Evolutionary conservation across 2,329 filamentous ascomycete species (phyloP), one percentile per base, ranked within the genome.

Genomic region (Nothomitra cinnamomea): DNA sequence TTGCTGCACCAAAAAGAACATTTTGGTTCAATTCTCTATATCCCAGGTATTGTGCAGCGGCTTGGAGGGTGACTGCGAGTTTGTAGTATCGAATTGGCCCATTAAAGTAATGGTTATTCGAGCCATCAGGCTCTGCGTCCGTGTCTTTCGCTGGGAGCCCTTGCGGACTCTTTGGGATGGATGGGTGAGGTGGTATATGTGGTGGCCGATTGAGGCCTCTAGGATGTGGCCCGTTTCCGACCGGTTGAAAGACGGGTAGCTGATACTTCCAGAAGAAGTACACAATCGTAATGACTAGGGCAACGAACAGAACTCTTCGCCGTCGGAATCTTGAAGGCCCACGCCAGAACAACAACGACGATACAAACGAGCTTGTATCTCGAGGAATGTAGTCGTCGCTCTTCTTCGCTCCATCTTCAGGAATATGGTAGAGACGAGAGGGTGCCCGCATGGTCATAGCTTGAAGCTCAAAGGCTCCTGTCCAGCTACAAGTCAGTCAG

Each of bases 1-100:
- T 88, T 0, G 85, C 82, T 2, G 85, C 81, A 3, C 82, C 83
- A 63, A 95, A 95, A 2, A 95, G 66, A 15, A 95, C 75, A 61
- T 88, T 88, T 51, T 76, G 76, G 61, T 85, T 86, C 38, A 68
- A 63, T 32, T 63, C 57, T 53, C 69, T 69, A 50, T 67, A 66
- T 3, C 80, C 80, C 24, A 70, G 69, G 0, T 77, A 79, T 19
- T 66, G 70, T 6, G 71, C 64, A 43, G 83, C 77, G 12, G 70
- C 73, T 42, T 80, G 76, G 41, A 95, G 69, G 2, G 82, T 80
- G 17, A 66, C 62, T 0, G 76, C 77, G 42, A 95, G 74, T 10
- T 77, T 66, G 59, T 76, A 77, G 62, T 87, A 89, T 60, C 72
- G 78, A 59, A 94, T 73, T 1, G 77, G 77, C 0, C 86, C 88